These are phyloP conservation scores for Tricholoma hemisulphureum DNA, from an alignment of 768 basidiomycete species.

Conservation along the genomic window DNA sequence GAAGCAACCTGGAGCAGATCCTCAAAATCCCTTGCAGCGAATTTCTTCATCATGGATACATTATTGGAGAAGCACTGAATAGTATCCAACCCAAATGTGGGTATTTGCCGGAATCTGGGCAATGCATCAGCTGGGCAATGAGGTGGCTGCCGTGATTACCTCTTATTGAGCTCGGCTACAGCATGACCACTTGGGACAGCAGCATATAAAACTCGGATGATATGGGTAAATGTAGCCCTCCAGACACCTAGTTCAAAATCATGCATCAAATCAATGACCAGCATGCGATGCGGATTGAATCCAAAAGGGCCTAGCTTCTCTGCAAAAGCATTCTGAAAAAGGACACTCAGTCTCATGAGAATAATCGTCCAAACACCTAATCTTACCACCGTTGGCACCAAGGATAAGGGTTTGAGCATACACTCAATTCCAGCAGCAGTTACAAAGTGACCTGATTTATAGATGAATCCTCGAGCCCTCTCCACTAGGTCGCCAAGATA, in stretches of 20 bases:
- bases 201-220: slow-evolving; percentile 24
- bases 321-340: slow-evolving; percentile 36
- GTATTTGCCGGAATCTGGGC: slow-evolving; percentile 27
- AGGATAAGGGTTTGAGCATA: background rate
- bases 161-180: slow-evolving; percentile 2
- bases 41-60: slow-evolving; percentile 18
- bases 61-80: slow-evolving; percentile 24
- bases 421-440: background rate
- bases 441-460: background rate
- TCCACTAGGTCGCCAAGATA: background rate
- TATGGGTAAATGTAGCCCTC: too few species aligned
- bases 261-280: slow-evolving; percentile 32
- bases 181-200: background rate
- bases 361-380: background rate
- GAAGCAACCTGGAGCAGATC: slow-evolving; percentile 27
- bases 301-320: slow-evolving; percentile 12
- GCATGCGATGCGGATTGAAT: slow-evolving; percentile 10
- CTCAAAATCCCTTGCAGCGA: slow-evolving; percentile 26
- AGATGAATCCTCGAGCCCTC: background rate
- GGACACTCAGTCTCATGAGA: background rate
- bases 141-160: background rate
- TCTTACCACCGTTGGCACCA: slow-evolving; percentile 2
- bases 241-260: too few species aligned
- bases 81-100: slow-evolving; percentile 30
- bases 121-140: background rate